Percentiles rank a stretch among this genome's conserved stretches.
phyloP scores from a whole-genome alignment of 1,139 yeast species.

The Lodderomyces parapsilosis region DNA sequence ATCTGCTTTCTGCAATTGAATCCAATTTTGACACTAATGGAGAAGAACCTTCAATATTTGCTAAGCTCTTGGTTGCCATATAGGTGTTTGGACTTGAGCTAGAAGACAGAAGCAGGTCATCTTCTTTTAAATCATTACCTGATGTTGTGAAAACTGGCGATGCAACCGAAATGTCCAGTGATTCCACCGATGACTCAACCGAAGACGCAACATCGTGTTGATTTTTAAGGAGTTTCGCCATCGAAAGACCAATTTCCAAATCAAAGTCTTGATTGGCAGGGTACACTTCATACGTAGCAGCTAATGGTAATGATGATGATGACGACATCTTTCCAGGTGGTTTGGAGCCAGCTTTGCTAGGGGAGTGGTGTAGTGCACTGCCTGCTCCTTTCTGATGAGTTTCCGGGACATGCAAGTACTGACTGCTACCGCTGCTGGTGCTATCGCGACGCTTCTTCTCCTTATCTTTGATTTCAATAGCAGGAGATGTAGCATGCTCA shows the following conservation, averaged over 20 bases:
- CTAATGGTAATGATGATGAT: not conserved
- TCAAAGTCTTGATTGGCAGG: slow-evolving; percentile 24
- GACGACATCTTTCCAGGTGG: not conserved
- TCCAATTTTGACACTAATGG: slow-evolving; percentile 27
- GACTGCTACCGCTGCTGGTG: not conserved
- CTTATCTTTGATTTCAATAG: slow-evolving; percentile 12
- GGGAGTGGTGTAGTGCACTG: not conserved
- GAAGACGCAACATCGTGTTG: slow-evolving; percentile 23
- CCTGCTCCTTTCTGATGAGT: not conserved
- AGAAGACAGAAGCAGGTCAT: slow-evolving; percentile 43
- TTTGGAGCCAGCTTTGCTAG: not conserved
- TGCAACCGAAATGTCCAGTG: slow-evolving; percentile 21
- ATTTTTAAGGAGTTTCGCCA: slow-evolving; percentile 39
- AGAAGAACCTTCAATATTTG: not conserved
- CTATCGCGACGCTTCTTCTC: slow-evolving; percentile 1
- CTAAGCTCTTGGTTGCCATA: not conserved
- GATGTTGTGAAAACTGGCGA: slow-evolving; percentile 41
- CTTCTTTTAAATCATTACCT: slow-evolving; percentile 28
- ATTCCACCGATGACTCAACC: slow-evolving; percentile 45
- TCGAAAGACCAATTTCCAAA: slow-evolving; percentile 44
- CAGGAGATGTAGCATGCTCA: slow-evolving; percentile 7
- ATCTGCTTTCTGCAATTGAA: slow-evolving; percentile 38
- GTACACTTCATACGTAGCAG: not conserved
- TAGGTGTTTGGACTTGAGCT: slow-evolving; percentile 19
- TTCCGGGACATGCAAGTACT: not conserved